Conservation (phyloP, 495 filamentous ascomycete species). For the Penicillium manginii region DNA sequence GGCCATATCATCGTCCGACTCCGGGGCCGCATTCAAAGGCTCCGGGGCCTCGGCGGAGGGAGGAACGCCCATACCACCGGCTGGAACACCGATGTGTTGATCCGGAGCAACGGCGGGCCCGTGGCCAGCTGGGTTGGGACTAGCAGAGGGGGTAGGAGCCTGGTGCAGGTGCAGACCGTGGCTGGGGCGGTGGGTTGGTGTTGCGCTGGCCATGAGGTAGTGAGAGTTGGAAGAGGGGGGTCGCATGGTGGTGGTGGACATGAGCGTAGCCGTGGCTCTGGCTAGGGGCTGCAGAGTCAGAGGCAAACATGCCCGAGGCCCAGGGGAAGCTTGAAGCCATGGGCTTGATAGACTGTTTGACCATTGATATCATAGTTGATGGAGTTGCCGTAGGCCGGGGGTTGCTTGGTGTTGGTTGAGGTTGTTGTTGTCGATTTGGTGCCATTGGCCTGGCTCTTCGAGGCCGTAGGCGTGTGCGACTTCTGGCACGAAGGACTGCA, state of each 20-base stretch:
- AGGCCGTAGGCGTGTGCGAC: slow-evolving; percentile 2
- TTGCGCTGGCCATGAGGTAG: background rate
- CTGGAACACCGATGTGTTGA: slow-evolving; percentile 1
- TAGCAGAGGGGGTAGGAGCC: background rate
- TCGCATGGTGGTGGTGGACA: background rate
- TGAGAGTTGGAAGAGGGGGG: background rate
- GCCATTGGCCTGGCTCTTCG: background rate
- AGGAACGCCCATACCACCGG: slow-evolving; percentile 1
- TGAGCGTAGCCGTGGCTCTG: background rate
- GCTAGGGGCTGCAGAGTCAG: background rate
- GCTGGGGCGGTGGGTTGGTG: background rate
- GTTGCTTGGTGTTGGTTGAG: background rate
- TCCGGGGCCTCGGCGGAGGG: background rate
- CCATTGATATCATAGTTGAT: background rate
- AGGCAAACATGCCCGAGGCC: background rate
- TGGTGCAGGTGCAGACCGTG: background rate
- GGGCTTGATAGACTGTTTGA: background rate
- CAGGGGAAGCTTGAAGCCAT: background rate
- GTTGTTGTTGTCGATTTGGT: background rate
- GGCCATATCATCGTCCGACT: no score
- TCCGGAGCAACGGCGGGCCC: background rate
- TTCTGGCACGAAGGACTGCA: slow-evolving; percentile 1
- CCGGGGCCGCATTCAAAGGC: background rate
- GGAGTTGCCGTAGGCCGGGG: background rate
- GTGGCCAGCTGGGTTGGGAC: background rate